These are phyloP conservation scores for Fusarium metavorans DNA, from an alignment of 2,329 filamentous ascomycete genomes.

Conservation along the genomic window DNA sequence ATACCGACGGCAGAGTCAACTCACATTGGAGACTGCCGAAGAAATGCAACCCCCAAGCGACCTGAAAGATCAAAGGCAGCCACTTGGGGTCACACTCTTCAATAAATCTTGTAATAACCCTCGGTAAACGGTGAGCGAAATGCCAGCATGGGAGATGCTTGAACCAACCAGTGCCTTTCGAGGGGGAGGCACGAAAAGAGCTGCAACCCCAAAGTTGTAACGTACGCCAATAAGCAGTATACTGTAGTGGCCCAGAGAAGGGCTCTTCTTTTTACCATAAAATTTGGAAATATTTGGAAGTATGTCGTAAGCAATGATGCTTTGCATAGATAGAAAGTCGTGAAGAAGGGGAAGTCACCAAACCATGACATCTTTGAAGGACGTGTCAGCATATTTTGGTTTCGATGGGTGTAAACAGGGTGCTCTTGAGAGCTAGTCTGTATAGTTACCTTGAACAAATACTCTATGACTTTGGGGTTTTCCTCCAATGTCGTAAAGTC, in stretches of 20 bases:
- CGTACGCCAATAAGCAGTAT: conserved; percentile 22
- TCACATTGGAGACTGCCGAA: conserved; percentile 25
- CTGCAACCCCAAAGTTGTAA: conserved; percentile 16
- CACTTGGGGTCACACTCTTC: conserved; percentile 20
- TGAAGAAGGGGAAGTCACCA: conserved; percentile 32
- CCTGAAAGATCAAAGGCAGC: conserved; percentile 27
- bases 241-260: conserved; percentile 13
- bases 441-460: conserved; percentile 28
- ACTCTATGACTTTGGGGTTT: conserved; percentile 16
- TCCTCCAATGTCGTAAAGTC: conserved; percentile 18
- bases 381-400: not conserved
- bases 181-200: conserved; percentile 33
- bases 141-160: not conserved
- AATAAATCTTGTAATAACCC: conserved; percentile 20
- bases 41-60: conserved; percentile 28
- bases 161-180: conserved; percentile 27
- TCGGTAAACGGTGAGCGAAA: not conserved
- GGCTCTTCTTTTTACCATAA: conserved; percentile 27
- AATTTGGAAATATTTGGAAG: conserved; percentile 21
- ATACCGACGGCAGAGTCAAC: not conserved
- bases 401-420: too few relatives aligned
- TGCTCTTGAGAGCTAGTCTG: not conserved
- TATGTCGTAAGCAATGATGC: conserved; percentile 22
- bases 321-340: conserved; percentile 28
- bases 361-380: conserved; percentile 29